Percentiles rank a stretch among this genome's conserved stretches.
Conservation (phyloP, 2,329 filamentous ascomycete species). For the Colletotrichum cuscutae region DNA sequence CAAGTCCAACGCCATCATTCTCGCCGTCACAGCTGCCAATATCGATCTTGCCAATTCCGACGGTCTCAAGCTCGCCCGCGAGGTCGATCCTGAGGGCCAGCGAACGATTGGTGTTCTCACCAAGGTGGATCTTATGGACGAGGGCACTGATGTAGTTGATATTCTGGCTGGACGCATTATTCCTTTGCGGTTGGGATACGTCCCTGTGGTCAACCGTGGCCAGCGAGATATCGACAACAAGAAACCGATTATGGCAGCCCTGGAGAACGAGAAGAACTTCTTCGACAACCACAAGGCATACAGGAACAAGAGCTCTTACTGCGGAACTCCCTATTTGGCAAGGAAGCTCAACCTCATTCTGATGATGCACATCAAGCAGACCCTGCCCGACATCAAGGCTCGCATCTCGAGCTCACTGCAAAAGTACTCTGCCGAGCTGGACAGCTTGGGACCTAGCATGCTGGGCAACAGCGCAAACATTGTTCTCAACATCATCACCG, state of each 20-base stretch:
- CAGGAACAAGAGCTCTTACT: conserved; percentile 98
- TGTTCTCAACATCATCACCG: conserved; percentile 97
- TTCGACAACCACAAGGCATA: conserved; percentile 99
- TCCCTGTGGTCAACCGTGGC: conserved; percentile 97
- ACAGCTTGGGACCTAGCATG: conserved; percentile 89
- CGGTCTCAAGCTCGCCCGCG: conserved; percentile 92
- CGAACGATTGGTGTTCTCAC: conserved; percentile 98
- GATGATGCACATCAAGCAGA: conserved; percentile 99
- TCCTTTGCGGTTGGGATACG: conserved; percentile 91
- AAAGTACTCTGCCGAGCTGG: conserved; percentile 88
- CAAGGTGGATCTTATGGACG: conserved; percentile 99
- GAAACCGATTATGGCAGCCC: conserved; percentile 88
- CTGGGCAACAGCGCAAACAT: conserved; percentile 97
- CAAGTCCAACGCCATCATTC: conserved; percentile 97
- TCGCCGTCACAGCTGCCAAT: conserved; percentile 96
- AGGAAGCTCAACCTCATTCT: conserved; percentile 97
- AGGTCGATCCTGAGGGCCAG: conserved; percentile 97
- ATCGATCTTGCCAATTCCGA: conserved; percentile 99
- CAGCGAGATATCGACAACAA: conserved; percentile 99
- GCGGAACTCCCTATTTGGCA: conserved; percentile 95
- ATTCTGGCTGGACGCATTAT: conserved; percentile 98
- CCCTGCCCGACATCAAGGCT: conserved; percentile 96
- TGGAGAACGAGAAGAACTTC: conserved; percentile 95
- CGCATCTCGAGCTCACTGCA: conserved; percentile 93
- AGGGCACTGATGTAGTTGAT: conserved; percentile 97